phyloP scores from a whole-genome alignment of 169 alveolate genomes.

The Plasmodium knowlesi region DNA sequence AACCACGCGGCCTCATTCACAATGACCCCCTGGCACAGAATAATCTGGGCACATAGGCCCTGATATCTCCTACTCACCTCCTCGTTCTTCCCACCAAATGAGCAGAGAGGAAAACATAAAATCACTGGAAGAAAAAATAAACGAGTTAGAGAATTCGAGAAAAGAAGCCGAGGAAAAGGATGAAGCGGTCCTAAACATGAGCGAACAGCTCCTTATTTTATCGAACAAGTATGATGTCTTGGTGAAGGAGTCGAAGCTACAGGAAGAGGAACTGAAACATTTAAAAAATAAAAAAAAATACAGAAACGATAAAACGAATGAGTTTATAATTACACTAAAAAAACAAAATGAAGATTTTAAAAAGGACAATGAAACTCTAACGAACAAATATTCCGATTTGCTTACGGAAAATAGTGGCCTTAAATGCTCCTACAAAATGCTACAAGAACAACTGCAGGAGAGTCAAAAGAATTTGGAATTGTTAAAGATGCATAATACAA shows the following conservation, averaged over 20 bases:
- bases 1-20: neutral
- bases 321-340: conserved; percentile 31
- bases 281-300: conserved; percentile 65
- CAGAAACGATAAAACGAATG: conserved; percentile 63
- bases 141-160: conserved; percentile 27
- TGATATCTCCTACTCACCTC: neutral
- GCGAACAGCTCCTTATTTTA: conserved; percentile 37
- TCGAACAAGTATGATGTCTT: conserved; percentile 60
- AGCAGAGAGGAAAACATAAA: conserved; percentile 44
- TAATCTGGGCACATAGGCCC: neutral
- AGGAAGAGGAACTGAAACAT: conserved; percentile 74
- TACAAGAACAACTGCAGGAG: conserved; percentile 48
- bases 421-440: neutral
- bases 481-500: neutral
- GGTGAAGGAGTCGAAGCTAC: conserved; percentile 55
- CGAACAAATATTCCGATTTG: conserved; percentile 28
- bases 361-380: conserved; percentile 40
- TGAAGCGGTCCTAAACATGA: conserved; percentile 52
- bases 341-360: conserved; percentile 65
- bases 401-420: conserved; percentile 6
- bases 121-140: conserved; percentile 27
- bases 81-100: neutral
- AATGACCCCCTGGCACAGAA: neutral
- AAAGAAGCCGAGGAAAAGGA: conserved; percentile 40
- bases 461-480: conserved; percentile 8